Evolutionary conservation across 768 basidiomycete genomes (phyloP).

Genomic region (Leccinum sublutescens): DNA sequence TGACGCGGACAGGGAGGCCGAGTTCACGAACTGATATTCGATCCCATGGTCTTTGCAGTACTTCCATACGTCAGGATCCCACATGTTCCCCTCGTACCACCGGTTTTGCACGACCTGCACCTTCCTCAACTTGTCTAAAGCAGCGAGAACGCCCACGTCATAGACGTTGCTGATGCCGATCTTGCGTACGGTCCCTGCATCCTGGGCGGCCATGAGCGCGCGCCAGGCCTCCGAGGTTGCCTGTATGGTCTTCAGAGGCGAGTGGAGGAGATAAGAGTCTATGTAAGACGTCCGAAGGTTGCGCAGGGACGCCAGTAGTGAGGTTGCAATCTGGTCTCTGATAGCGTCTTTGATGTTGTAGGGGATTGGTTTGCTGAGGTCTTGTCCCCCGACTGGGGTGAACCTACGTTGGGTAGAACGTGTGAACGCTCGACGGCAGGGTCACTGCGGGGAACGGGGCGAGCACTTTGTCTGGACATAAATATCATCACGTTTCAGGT

Average conservation of each 20-base stretch:
- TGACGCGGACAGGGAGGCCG: background rate
- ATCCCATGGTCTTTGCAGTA: constrained; percentile 65
- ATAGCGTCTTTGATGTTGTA: constrained; percentile 58
- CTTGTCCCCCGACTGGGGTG: constrained; percentile 74
- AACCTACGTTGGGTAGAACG: constrained; percentile 44
- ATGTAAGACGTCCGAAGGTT: constrained; percentile 73
- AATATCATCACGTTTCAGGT: constrained; percentile 64
- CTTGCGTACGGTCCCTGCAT: constrained; percentile 57
- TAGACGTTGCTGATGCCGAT: constrained; percentile 83
- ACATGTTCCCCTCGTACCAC: constrained; percentile 80
- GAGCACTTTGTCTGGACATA: constrained; percentile 79
- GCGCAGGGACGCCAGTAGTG: constrained; percentile 59
- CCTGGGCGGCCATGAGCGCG: constrained; percentile 57
- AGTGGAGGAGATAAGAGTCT: constrained; percentile 79
- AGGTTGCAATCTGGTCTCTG: constrained; percentile 57
- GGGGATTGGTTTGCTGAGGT: constrained; percentile 65
- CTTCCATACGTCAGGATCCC: constrained; percentile 63
- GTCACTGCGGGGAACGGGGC: constrained; percentile 1
- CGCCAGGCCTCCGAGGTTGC: constrained; percentile 71
- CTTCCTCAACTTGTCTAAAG: constrained; percentile 50
- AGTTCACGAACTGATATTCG: constrained; percentile 62
- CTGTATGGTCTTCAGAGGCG: constrained; percentile 57
- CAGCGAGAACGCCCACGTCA: constrained; percentile 53
- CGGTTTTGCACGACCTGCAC: constrained; percentile 80
- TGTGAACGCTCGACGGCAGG: background rate